Conservation (phyloP, 169 alveolate genomes). For the Perkinsus chesapeaki region DNA sequence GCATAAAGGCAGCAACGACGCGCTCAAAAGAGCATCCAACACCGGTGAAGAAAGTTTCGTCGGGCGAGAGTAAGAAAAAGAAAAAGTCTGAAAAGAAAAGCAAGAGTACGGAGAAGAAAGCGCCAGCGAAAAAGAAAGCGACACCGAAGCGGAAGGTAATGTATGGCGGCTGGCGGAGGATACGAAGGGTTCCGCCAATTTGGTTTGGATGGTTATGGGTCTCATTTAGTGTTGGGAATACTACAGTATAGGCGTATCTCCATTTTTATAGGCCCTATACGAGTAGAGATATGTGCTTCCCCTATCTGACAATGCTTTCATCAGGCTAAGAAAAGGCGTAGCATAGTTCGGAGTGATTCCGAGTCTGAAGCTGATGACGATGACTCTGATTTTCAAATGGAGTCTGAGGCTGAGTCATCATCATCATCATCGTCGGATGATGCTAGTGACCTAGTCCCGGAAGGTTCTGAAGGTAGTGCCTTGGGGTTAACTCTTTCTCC, state of each 20-base stretch:
- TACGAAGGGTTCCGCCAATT: too few relatives aligned
- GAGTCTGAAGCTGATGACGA: not conserved
- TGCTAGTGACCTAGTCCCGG: not conserved
- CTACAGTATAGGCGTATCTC: too few relatives aligned
- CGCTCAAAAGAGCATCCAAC: not conserved
- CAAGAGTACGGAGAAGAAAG: not conserved
- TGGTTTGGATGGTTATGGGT: too few relatives aligned
- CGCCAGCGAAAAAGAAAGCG: not conserved
- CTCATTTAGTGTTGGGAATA: too few relatives aligned
- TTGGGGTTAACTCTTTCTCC: too few relatives aligned
- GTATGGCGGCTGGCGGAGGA: not conserved
- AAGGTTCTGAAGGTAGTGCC: not conserved
- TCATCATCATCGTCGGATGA: not conserved
- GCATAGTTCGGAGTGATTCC: not conserved
- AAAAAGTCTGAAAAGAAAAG: not conserved
- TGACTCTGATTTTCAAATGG: not conserved
- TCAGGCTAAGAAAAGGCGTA: not conserved
- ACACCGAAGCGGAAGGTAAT: not conserved
- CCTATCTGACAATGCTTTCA: not conserved
- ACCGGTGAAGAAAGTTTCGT: not conserved
- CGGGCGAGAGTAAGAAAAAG: not conserved
- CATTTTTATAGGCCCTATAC: not conserved
- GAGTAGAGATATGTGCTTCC: not conserved
- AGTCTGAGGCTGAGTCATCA: not conserved
- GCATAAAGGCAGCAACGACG: not conserved